Base-by-base conservation (phyloP, 2,329 filamentous ascomycete species). In the Neoarthrinium moseri region DNA sequence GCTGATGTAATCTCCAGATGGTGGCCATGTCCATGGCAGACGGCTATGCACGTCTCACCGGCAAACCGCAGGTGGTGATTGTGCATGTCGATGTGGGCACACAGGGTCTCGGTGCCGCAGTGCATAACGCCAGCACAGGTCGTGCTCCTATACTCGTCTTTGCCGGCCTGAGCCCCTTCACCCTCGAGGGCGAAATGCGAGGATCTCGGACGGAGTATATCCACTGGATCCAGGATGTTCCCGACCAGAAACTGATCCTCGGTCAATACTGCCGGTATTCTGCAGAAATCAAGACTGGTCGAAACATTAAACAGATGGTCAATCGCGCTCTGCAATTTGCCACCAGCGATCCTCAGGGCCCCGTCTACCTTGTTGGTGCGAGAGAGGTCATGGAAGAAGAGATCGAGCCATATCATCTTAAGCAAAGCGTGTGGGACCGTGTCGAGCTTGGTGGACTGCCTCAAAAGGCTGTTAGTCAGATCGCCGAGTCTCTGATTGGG, bases 291-390 rank as follows among this genome's bases (percentile, higher is more conserved):
- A 91, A 91, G 70, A 86, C 86, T 3, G 89, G 89, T 13, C 80
- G 80, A 60, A 95, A 95, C 58, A 81, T 95, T 49, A 95, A 95
- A 73, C 89, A 95, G 70, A 84, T 95, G 69, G 87, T 95, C 49
- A 90, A 90, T 60, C 84, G 90, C 2, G 90, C 90, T 0, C 65
- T 95, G 46, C 88, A 89, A 55, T 95, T 94, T 59, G 89, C 90
- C 0, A 86, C 72, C 38, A 89, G 83, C 22, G 85, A 86, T 43
- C 90, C 90, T 0, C 78, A 84, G 51, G 90, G 90, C 0, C 90
- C 90, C 0, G 88, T 91, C 1, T 95, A 95, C 56, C 71, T 95
- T 4, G 81, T 78, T 46, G 89, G 86, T 1, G 86, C 88, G 1
- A 75, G 90, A 52, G 90, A 95, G 65, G 81, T 90, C 1, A 89